A percentile compares a stretch with the other conserved stretches of the same genome.
Evolutionary conservation across 2,329 filamentous ascomycete genomes (phyloP).

Genomic region (Stemphylium lycopersici): DNA sequence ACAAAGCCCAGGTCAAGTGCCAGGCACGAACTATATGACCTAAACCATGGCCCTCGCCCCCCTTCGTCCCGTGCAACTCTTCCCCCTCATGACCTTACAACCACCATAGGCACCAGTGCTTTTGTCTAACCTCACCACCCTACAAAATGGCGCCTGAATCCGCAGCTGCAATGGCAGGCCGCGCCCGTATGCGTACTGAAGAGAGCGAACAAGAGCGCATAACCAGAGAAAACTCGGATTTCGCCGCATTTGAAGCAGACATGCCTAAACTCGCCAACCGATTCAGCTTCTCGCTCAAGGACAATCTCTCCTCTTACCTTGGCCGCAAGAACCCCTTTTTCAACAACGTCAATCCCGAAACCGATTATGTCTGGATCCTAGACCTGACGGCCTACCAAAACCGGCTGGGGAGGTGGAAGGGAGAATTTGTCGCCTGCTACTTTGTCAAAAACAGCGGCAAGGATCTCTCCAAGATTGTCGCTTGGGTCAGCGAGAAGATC

Average conservation of each 20-base stretch:
- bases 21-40: conserved; percentile 24
- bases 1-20: conserved; percentile 21
- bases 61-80: conserved; percentile 42
- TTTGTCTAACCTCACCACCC: conserved; percentile 11
- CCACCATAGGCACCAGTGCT: conserved; percentile 30
- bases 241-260: conserved; percentile 44
- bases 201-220: conserved; percentile 43
- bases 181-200: conserved; percentile 37
- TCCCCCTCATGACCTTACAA: conserved; percentile 40
- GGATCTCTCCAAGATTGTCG: conserved; percentile 70
- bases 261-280: conserved; percentile 45
- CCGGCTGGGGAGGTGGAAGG: conserved; percentile 67
- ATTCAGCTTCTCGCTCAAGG: conserved; percentile 46
- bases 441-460: conserved; percentile 75
- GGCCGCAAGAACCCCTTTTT: conserved; percentile 48
- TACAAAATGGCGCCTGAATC: conserved; percentile 38
- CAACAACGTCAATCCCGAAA: conserved; percentile 60
- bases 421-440: conserved; percentile 82
- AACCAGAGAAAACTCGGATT: conserved; percentile 37
- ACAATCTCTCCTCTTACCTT: conserved; percentile 49
- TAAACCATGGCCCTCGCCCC: conserved; percentile 23
- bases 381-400: conserved; percentile 83
- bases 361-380: conserved; percentile 83
- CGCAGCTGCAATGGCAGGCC: conserved; percentile 36
- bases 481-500: conserved; percentile 71